Evolutionary conservation across 1,284 basidiomycete species (phyloP).

Genomic region (Inonotus hispidus): DNA sequence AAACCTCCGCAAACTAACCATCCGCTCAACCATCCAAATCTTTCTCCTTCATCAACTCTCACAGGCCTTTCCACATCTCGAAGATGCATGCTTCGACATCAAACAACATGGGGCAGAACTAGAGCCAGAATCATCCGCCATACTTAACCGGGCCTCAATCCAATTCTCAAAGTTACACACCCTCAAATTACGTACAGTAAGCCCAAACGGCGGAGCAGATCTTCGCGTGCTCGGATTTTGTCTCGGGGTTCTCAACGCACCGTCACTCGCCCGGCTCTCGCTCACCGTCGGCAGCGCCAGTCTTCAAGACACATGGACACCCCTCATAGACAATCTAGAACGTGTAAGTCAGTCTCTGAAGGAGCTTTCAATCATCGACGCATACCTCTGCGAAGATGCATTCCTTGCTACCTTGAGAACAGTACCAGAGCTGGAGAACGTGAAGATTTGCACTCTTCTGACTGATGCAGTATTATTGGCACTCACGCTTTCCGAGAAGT

Average conservation of each 20-base stretch:
- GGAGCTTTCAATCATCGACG: not conserved
- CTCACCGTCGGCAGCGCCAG: not conserved
- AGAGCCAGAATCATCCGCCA: not conserved
- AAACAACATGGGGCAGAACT: not conserved
- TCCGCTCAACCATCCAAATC: not conserved
- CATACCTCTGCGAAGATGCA: not conserved
- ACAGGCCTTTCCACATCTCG: not conserved
- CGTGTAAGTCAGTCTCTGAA: not conserved
- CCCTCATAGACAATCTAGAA: not conserved
- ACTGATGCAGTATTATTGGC: not conserved
- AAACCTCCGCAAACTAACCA: not conserved
- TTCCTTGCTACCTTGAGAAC: not conserved
- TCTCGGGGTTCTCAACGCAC: not conserved
- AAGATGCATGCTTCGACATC: not conserved
- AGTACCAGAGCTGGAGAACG: not conserved
- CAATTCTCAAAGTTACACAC: not conserved
- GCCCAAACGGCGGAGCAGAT: not conserved
- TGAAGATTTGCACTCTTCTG: constrained; percentile 1
- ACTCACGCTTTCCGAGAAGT: not conserved
- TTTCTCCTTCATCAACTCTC: not conserved
- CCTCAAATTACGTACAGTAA: not conserved
- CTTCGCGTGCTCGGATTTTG: not conserved
- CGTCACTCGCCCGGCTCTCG: not conserved
- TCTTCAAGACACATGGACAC: not conserved
- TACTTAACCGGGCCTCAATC: not conserved